Evolutionary conservation across 23 red algal species (phyloP).

Genomic region (Cyanidium caldarium): DNA sequence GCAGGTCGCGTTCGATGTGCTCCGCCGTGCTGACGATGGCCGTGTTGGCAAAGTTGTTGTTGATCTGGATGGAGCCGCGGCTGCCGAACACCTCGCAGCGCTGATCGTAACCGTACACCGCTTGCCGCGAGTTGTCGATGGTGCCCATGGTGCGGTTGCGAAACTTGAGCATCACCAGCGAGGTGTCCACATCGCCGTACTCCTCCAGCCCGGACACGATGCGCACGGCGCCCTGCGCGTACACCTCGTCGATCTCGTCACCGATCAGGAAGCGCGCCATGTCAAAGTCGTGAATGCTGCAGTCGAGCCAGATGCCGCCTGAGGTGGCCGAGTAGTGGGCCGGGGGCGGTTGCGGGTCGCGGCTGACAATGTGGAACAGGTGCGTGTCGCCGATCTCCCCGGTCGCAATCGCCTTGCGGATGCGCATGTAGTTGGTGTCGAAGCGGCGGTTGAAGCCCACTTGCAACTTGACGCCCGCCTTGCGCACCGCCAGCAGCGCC

Average conservation of each 20-base stretch:
- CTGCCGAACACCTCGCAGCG: conserved; percentile 95
- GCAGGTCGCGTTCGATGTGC: conserved; percentile 81
- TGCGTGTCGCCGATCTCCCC: conserved; percentile 88
- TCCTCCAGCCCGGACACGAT: conserved; percentile 49
- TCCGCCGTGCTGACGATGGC: conserved; percentile 72
- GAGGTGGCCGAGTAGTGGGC: conserved; percentile 83
- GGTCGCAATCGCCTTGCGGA: conserved; percentile 44
- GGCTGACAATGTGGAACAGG: conserved; percentile 82
- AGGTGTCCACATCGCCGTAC: conserved; percentile 94
- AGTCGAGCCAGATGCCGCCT: conserved; percentile 99
- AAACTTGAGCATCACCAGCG: conserved; percentile 76
- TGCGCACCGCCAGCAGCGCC: conserved; percentile 63
- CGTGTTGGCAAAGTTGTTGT: conserved; percentile 94
- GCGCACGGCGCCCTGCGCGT: conserved; percentile 63
- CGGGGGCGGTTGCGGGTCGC: conserved; percentile 81
- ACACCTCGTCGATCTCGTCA: conserved; percentile 86
- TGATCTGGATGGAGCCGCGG: conserved; percentile 78
- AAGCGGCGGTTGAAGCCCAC: conserved; percentile 98
- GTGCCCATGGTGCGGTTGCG: conserved; percentile 69
- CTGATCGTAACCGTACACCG: conserved; percentile 99
- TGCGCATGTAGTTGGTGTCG: conserved; percentile 80
- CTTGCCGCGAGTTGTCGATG: conserved; percentile 92
- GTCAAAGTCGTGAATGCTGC: conserved; percentile 97
- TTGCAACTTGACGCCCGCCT: conserved; percentile 92
- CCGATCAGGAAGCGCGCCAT: conserved; percentile 98